Evolutionary conservation across 805 yeast genomes (phyloP), one percentile per base, ranked within the genome.

Genomic region (Kazachstania kunashirensis): DNA sequence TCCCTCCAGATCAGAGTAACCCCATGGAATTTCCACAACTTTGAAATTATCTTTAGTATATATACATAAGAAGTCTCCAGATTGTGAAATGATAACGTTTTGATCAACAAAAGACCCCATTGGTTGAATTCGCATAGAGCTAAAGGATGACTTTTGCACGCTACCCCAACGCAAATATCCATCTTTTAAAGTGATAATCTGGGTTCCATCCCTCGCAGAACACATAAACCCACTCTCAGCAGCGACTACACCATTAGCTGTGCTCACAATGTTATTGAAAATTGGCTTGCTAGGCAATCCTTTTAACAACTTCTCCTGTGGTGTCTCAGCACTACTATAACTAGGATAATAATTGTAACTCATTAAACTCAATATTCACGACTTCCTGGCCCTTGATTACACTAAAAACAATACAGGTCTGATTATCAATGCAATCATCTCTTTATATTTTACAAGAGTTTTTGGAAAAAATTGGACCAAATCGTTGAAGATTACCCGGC

Each of bases 21-120:
- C 45, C 57, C 57, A 52, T 19, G 59, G 55, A 29, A 55, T 36
- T 29, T 53, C 58, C 19, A 56, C 34, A 13, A 55, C 38, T 27
- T 44, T 41, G 4, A 53, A 27, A 16, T 42, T 43, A n/a, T 28
- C 18, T 11, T 36, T 38, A 29, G 33, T 43, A 39, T 45, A 47
- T 12, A 49, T 17, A 36, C 57, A 48, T 7, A 55, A 24, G 36
- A 49, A 48, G 15, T 42, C 40, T 1, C 51, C 58, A 17, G 41
- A 32, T 5, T 37, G 21, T 35, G 55, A 47, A 13, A 52, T 16
- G 4, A 27, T n/a, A 18, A 24, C 10, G 8, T 14, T 12, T n/a
- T 27, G 32, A 8, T 5, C 41, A 6, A 9, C 25, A 20, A 20
- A 30, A 6, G 12, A 7, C 12, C 18, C 25, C 7, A 24, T 11